Conservation (phyloP, 352 stramenopile species). For the Pythium grandisporangium region DNA sequence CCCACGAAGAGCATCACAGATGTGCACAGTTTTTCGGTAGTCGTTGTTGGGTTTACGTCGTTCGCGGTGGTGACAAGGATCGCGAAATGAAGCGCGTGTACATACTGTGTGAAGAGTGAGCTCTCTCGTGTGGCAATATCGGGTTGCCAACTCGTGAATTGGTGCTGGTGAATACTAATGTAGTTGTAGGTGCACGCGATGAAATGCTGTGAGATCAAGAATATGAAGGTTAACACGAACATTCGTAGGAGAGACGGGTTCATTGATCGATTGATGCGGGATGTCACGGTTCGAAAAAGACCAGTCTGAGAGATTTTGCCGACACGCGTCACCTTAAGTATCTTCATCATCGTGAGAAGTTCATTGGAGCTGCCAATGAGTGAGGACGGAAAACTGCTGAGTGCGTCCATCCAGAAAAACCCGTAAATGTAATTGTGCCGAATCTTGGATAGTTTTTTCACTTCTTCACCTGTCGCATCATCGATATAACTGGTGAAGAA, state of each 20-base stretch:
- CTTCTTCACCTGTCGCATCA: conserved; percentile 45
- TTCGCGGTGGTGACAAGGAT: conserved; percentile 64
- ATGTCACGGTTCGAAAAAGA: conserved; percentile 33
- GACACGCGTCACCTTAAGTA: conserved; percentile 46
- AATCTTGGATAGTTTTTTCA: conserved; percentile 46
- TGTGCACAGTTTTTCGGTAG: conserved; percentile 50
- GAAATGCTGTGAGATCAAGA: conserved; percentile 63
- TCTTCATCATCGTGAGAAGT: conserved; percentile 33
- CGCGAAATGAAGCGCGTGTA: conserved; percentile 50
- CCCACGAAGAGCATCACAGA: conserved; percentile 66
- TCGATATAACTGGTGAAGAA: conserved; percentile 64
- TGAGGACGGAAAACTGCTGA: conserved; percentile 44
- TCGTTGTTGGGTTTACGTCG: conserved; percentile 40
- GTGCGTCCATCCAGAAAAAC: conserved; percentile 39
- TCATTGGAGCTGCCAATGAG: conserved; percentile 20
- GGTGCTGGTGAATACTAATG: conserved; percentile 28
- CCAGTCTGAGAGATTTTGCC: conserved; percentile 42
- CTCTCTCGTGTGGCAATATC: conserved; percentile 16
- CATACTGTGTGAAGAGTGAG: conserved; percentile 32
- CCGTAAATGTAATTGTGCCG: conserved; percentile 42
- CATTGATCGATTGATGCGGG: conserved; percentile 50
- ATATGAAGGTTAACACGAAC: conserved; percentile 56
- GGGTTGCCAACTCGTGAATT: conserved; percentile 35
- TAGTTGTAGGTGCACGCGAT: conserved; percentile 69
- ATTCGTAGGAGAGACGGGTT: conserved; percentile 64